Evolutionary conservation across 495 filamentous ascomycete species (phyloP).

Genomic region (Tuber melanosporum): DNA sequence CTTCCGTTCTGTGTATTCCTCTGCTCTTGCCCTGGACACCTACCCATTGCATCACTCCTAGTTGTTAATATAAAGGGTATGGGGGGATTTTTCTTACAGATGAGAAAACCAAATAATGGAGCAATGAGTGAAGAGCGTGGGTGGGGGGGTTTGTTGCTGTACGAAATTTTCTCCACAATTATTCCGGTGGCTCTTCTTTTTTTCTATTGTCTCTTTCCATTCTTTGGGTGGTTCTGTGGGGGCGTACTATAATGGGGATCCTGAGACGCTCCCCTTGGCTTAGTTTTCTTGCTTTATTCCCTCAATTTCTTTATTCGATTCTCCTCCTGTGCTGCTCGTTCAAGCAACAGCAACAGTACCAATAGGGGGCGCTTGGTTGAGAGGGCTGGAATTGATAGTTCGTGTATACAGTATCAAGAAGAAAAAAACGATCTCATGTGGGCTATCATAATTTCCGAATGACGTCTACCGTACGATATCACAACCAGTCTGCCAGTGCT

Average conservation of each 20-base stretch:
- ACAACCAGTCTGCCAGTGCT: not conserved
- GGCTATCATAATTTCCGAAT: not conserved
- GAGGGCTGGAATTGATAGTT: not conserved
- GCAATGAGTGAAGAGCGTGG: not conserved
- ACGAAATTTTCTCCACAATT: not conserved
- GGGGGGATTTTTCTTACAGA: slow-evolving; percentile 11
- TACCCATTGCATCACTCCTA: not conserved
- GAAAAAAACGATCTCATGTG: not conserved
- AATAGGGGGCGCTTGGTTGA: not conserved
- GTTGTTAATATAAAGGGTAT: slow-evolving; percentile 23
- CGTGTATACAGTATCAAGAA: not conserved
- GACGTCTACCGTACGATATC: not conserved
- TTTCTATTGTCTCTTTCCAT: not conserved
- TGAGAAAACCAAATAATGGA: not conserved
- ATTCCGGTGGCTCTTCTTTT: not conserved
- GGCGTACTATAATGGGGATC: not conserved
- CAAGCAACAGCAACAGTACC: not conserved
- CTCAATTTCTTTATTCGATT: not conserved
- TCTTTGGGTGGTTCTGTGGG: not conserved
- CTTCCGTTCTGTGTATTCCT: slow-evolving; percentile 25
- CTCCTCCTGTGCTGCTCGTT: not conserved
- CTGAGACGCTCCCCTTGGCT: not conserved
- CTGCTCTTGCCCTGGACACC: not conserved
- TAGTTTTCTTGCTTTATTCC: not conserved
- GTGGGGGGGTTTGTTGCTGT: not conserved